phyloP scores from a whole-genome alignment of 2,329 filamentous ascomycete genomes.

The Teratosphaeria destructans region DNA sequence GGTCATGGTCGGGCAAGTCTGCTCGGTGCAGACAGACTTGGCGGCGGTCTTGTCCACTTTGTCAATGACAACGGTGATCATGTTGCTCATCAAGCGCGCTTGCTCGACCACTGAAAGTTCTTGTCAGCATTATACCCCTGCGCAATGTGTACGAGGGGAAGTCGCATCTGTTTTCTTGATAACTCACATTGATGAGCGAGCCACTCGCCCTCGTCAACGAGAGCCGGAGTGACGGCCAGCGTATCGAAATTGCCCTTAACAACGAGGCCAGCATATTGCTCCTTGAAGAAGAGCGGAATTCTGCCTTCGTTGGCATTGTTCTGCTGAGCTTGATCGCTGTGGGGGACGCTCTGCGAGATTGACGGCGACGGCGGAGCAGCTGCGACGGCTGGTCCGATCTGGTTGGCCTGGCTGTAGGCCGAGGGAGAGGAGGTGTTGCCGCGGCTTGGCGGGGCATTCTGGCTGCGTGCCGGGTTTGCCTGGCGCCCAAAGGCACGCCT shows the following conservation, averaged over 20 bases:
- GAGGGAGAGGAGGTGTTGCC: conserved; percentile 23
- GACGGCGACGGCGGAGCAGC: conserved; percentile 25
- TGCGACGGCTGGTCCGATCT: conserved; percentile 18
- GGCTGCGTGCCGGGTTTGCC: conserved; percentile 8
- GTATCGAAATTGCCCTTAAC: conserved; percentile 98
- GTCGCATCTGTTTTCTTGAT: not conserved
- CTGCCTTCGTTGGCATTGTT: conserved; percentile 40
- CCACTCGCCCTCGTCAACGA: conserved; percentile 92
- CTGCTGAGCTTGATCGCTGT: conserved; percentile 47
- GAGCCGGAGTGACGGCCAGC: conserved; percentile 80
- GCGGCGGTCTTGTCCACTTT: conserved; percentile 62
- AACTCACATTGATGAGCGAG: conserved; percentile 78
- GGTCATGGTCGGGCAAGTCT: conserved; percentile 82
- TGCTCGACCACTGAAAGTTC: conserved; percentile 68
- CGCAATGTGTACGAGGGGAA: not conserved
- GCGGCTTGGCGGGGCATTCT: conserved; percentile 21
- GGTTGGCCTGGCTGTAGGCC: conserved; percentile 20
- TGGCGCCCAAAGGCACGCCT: conserved; percentile 25
- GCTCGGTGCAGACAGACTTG: conserved; percentile 69
- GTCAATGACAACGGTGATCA: conserved; percentile 80
- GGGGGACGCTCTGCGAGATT: conserved; percentile 56
- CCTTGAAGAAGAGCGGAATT: conserved; percentile 64
- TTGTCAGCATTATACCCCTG: not conserved
- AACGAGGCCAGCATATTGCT: conserved; percentile 69
- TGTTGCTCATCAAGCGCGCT: conserved; percentile 78